Conservation (phyloP, 2,329 filamentous ascomycete genomes). For the Paecilomyces variotii region DNA sequence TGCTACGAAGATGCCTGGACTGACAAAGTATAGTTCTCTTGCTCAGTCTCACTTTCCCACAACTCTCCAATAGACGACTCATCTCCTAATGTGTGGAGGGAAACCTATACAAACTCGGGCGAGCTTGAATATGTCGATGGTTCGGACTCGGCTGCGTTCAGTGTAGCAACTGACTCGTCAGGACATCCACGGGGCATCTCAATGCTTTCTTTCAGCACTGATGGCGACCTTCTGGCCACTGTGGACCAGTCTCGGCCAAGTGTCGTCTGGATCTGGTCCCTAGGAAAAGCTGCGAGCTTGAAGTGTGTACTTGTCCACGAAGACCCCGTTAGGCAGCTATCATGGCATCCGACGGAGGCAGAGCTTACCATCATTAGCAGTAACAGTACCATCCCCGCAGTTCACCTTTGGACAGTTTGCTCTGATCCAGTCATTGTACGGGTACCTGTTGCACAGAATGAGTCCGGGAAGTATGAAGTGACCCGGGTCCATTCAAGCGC, state of each 20-base stretch:
- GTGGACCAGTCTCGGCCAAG: conserved; percentile 34
- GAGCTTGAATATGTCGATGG: conserved; percentile 28
- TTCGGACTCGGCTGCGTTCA: conserved; percentile 29
- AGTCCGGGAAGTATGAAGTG: conserved; percentile 28
- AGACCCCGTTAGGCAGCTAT: conserved; percentile 30
- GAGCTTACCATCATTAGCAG: conserved; percentile 32
- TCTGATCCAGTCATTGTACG: conserved; percentile 21
- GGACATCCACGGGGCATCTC: conserved; percentile 28
- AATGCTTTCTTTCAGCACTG: conserved; percentile 31
- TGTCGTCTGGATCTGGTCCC: conserved; percentile 39
- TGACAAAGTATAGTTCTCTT: conserved; percentile 22
- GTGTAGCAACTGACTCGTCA: conserved; percentile 20
- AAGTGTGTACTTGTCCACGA: conserved; percentile 35
- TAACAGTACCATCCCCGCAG: conserved; percentile 22
- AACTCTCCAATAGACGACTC: conserved; percentile 21
- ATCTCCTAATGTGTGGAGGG: conserved; percentile 27
- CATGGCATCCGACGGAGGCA: conserved; percentile 30
- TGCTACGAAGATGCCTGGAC: neutral
- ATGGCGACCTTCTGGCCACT: conserved; percentile 29
- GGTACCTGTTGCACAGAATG: conserved; percentile 22
- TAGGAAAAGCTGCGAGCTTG: conserved; percentile 20
- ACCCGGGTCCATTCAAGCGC: conserved; percentile 20
- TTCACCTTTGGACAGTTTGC: conserved; percentile 26
- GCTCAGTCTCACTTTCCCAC: conserved; percentile 26
- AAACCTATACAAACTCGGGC: conserved; percentile 19